Percentiles rank a stretch among this genome's conserved stretches.
phyloP scores from a whole-genome alignment of 1,139 yeast genomes.

The Nakaseomyces delphensis region DNA sequence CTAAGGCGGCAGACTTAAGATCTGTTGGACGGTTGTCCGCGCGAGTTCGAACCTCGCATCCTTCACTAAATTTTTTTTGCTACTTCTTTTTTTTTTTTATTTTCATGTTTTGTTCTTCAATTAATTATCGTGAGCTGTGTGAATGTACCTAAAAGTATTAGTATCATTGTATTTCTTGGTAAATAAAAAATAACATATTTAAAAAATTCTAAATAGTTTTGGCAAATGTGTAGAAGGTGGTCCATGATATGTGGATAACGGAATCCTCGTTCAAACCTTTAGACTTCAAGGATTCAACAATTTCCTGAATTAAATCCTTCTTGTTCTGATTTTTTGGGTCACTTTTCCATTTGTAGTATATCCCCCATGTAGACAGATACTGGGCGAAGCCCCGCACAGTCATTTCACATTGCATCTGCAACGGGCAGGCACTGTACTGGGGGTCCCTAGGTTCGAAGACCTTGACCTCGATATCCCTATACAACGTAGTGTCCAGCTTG shows the following conservation, averaged over 20 bases:
- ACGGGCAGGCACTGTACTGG: constrained; percentile 28
- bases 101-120: too few species aligned
- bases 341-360: constrained; percentile 40
- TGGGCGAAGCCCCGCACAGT: constrained; percentile 39
- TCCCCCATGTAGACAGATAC: constrained; percentile 60
- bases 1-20: constrained; percentile 12
- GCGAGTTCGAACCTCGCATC: constrained; percentile 85
- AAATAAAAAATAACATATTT: too few species aligned
- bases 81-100: neutral
- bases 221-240: constrained; percentile 36
- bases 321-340: constrained; percentile 24
- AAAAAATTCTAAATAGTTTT: constrained; percentile 6
- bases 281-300: constrained; percentile 22
- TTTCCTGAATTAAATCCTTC: constrained; percentile 23
- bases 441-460: constrained; percentile 35
- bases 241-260: constrained; percentile 32
- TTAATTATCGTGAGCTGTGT: too few species aligned
- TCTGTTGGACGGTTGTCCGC: constrained; percentile 42
- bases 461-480: constrained; percentile 35
- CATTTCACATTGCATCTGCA: constrained; percentile 37
- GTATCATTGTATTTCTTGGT: too few species aligned
- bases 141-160: too few species aligned
- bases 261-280: constrained; percentile 28
- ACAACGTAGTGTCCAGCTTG: constrained; percentile 38
- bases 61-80: constrained; percentile 36